These are phyloP conservation scores for Pezicula neosporulosa DNA, from an alignment of 2,329 filamentous ascomycete species.

Conservation along the genomic window DNA sequence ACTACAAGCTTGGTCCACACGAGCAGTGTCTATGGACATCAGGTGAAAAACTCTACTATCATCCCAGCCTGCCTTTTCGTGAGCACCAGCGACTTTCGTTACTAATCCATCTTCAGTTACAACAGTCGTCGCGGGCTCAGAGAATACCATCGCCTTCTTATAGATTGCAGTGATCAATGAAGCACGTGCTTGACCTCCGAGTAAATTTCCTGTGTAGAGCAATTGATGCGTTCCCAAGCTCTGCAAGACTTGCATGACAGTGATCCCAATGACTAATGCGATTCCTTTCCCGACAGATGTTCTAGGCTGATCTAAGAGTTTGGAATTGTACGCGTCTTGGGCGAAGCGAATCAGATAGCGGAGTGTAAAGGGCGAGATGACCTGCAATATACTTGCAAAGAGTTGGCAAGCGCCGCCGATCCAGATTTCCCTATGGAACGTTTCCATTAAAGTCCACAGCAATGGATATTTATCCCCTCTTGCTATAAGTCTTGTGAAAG, in stretches of 20 bases:
- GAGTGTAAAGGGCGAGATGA: slow-evolving; percentile 77
- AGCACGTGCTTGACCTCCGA: slow-evolving; percentile 76
- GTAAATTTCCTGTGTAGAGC: slow-evolving; percentile 84
- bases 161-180: slow-evolving; percentile 82
- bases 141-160: no score
- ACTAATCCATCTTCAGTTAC: slow-evolving; percentile 59
- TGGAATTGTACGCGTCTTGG: slow-evolving; percentile 68
- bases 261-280: slow-evolving; percentile 78
- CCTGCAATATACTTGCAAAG: slow-evolving; percentile 64
- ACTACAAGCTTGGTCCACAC: slow-evolving; percentile 78
- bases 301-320: slow-evolving; percentile 39
- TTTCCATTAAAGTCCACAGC: slow-evolving; percentile 76
- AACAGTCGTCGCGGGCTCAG: no score
- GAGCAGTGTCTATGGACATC: slow-evolving; percentile 92
- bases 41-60: slow-evolving; percentile 87
- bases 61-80: slow-evolving; percentile 81
- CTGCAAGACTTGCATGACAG: slow-evolving; percentile 75
- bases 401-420: slow-evolving; percentile 73
- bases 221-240: slow-evolving; percentile 81
- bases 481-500: slow-evolving; percentile 65
- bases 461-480: slow-evolving; percentile 70
- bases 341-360: slow-evolving; percentile 84
- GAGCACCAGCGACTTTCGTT: no score
- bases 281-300: slow-evolving; percentile 72
- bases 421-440: slow-evolving; percentile 78